phyloP scores from a whole-genome alignment of 2,329 filamentous ascomycete genomes.

The Teratosphaeria gauchensis region DNA sequence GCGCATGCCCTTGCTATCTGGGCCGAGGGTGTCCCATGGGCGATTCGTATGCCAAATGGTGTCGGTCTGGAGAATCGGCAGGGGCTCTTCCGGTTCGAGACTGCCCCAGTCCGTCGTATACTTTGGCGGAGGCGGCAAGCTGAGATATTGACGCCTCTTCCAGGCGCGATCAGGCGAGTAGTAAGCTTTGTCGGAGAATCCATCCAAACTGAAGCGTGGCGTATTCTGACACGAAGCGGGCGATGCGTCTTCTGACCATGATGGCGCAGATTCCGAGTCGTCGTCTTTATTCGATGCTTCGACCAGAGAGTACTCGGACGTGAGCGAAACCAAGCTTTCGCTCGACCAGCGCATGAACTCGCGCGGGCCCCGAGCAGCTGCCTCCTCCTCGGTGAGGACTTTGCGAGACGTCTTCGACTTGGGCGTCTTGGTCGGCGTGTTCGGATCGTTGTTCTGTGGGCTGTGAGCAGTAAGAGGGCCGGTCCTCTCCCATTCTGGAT shows the following conservation, averaged over 20 bases:
- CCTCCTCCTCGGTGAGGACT: neutral
- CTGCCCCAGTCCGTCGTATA: neutral
- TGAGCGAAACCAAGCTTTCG: neutral
- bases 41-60: neutral
- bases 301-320: neutral
- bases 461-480: neutral
- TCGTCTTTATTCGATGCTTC: neutral
- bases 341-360: neutral
- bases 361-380: neutral
- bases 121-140: neutral
- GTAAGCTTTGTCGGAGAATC: neutral
- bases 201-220: neutral
- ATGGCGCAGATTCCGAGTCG: neutral
- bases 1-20: neutral
- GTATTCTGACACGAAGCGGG: neutral
- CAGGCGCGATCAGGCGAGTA: neutral
- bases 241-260: neutral
- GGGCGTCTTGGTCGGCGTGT: neutral
- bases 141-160: neutral
- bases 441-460: neutral
- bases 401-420: neutral
- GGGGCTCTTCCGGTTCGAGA: neutral
- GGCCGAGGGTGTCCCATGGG: neutral
- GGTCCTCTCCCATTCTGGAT: neutral
- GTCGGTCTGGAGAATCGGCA: neutral